A percentile compares a stretch with the other conserved stretches of the same genome.
These are phyloP conservation scores for Aspergillus unguis DNA, from an alignment of 2,329 filamentous ascomycete genomes.

Conservation along the genomic window DNA sequence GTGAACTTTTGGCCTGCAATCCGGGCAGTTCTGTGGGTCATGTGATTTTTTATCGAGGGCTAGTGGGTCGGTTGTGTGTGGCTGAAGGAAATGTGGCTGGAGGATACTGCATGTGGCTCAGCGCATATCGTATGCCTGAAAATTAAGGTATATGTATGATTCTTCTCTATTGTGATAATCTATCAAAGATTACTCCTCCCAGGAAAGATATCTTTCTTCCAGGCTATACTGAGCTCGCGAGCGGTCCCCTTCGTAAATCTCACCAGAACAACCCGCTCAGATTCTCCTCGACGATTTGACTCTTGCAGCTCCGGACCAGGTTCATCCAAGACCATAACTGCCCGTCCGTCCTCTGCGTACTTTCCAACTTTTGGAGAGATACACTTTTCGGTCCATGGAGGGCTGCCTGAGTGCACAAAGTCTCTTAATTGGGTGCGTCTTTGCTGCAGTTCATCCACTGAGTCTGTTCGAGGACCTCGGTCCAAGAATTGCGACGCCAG, in stretches of 20 bases:
- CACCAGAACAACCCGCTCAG: constrained; percentile 56
- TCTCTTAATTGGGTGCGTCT: constrained; percentile 47
- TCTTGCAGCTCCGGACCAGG: constrained; percentile 56
- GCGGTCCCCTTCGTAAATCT: constrained; percentile 57
- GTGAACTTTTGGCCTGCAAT: constrained; percentile 26
- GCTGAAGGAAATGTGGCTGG: not conserved
- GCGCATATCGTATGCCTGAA: not conserved
- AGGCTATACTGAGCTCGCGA: constrained; percentile 52
- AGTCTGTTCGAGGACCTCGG: constrained; percentile 26
- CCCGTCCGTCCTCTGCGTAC: constrained; percentile 45
- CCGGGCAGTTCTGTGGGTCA: constrained; percentile 40
- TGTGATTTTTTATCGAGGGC: constrained; percentile 41
- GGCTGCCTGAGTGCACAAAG: constrained; percentile 47
- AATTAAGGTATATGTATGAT: not conserved
- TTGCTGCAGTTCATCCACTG: constrained; percentile 28
- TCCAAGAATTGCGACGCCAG: constrained; percentile 51
- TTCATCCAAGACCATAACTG: constrained; percentile 53
- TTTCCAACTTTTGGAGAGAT: constrained; percentile 45
- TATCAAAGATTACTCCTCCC: constrained; percentile 32
- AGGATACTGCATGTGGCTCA: not conserved
- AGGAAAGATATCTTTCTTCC: constrained; percentile 48
- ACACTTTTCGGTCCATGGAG: constrained; percentile 47
- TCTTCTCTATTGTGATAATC: not conserved
- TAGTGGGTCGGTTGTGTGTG: constrained; percentile 19
- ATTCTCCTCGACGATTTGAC: constrained; percentile 48